phyloP scores from a whole-genome alignment of 2,329 filamentous ascomycete genomes.

The Arthrocladium fulminans region DNA sequence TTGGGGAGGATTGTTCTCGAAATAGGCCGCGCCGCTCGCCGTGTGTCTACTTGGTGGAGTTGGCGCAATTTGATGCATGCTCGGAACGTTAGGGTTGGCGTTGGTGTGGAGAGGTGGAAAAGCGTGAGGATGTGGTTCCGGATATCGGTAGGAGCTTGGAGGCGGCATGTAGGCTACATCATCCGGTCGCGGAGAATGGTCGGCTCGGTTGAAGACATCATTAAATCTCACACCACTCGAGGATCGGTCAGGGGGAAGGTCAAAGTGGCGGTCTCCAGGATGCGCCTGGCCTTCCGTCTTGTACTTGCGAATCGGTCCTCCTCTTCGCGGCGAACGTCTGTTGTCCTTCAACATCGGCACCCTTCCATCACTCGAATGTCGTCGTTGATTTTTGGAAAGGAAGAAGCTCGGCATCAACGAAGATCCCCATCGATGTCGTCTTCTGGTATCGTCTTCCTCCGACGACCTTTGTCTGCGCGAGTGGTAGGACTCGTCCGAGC shows the following conservation, averaged over 20 bases:
- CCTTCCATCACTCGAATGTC: constrained; percentile 19
- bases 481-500: constrained; percentile 26
- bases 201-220: neutral
- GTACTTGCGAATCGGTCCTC: constrained; percentile 4
- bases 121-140: constrained; percentile 1
- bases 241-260: neutral
- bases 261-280: neutral
- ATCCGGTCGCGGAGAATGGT: neutral
- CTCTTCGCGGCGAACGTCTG: constrained; percentile 1
- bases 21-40: neutral
- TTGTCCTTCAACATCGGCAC: neutral
- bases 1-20: neutral
- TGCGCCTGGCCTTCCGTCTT: neutral
- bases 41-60: neutral
- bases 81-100: neutral
- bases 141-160: constrained; percentile 7
- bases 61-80: neutral
- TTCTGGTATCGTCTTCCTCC: constrained; percentile 13
- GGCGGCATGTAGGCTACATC: neutral
- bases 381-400: constrained; percentile 17
- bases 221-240: constrained; percentile 1
- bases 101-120: neutral
- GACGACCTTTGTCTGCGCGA: constrained; percentile 17
- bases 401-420: constrained; percentile 19
- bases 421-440: constrained; percentile 14